Evolutionary conservation across 1,139 yeast genomes (phyloP), one percentile per base, ranked within the genome.

Genomic region (Pichia cactophila): DNA sequence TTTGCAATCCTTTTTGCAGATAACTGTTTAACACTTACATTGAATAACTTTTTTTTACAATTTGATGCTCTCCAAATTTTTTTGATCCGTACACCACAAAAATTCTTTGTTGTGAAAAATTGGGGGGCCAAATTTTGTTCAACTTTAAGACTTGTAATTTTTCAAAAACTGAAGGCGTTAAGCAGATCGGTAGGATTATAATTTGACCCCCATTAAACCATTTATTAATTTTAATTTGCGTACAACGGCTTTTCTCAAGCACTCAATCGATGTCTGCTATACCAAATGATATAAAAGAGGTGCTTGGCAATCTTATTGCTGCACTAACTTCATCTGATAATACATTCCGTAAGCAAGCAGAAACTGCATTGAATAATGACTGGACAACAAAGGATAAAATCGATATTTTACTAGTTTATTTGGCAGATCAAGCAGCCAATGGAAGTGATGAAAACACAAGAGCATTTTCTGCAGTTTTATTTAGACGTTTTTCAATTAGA

Each of bases 301-400:
- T 78, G 8, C 72, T 89, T 59, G 61, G 71, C 45, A 78, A 77
- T 59, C 74, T 92, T 50, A 72, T 89, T 41, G 70, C 72, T 54
- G 86, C 83, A 41, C 77, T 92, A 57, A 76, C 87, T 1, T 85
- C 97, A 5, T 72, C 95, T 5, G 87, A 90, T 62, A 90, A 90
- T 63, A 63, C 70, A 26, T 67, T 75, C 42, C 85, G 98, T 63
- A 69, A 89, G 8, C 78, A 74, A 36, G 97, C 97, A 12, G 98
- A 92, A 65, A 74, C 73, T 53, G 70, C 77, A 12, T 74, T 92
- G 51, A 87, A 86, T 58, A 71, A 72, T 31, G 85, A 85, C 42
- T 92, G 97, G 97, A 65, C 77, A 46, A 75, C 72, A 36, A 70
- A 73, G 41, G 79, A 76, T 23, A 80, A 77, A 54, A 82, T 86